Percentiles rank a stretch among this genome's conserved stretches.
phyloP scores from a whole-genome alignment of 2,329 filamentous ascomycete species.

The Stylonectria norvegica region DNA sequence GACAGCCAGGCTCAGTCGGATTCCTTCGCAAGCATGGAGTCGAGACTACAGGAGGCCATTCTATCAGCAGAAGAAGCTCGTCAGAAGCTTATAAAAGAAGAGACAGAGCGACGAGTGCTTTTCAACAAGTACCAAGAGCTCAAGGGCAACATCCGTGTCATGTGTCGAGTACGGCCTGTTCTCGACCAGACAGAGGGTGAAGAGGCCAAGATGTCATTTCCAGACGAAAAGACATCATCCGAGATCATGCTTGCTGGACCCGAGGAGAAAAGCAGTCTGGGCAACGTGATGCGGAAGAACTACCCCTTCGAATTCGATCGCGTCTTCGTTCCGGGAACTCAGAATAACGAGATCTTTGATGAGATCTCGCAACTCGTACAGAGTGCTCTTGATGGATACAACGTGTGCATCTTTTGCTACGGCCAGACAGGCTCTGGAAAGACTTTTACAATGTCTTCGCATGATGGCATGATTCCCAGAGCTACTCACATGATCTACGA shows the following conservation, averaged over 20 bases:
- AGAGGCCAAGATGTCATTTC: constrained; percentile 72
- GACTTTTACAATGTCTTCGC: constrained; percentile 90
- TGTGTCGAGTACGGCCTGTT: constrained; percentile 87
- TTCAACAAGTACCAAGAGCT: constrained; percentile 98
- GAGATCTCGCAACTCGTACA: constrained; percentile 97
- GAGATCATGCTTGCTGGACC: constrained; percentile 82
- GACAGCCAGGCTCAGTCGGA: constrained; percentile 86
- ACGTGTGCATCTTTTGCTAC: constrained; percentile 98
- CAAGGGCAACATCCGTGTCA: constrained; percentile 97
- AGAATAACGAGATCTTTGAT: constrained; percentile 85
- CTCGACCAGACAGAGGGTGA: constrained; percentile 58
- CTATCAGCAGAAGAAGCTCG: constrained; percentile 66
- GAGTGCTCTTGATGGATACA: constrained; percentile 93
- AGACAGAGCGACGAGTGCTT: constrained; percentile 82
- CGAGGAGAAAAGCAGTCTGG: constrained; percentile 79
- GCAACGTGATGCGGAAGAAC: constrained; percentile 69
- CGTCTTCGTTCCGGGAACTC: constrained; percentile 74
- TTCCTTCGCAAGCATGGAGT: constrained; percentile 77
- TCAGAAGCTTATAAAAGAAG: constrained; percentile 84
- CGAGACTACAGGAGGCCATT: constrained; percentile 74
- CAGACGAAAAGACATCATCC: constrained; percentile 78
- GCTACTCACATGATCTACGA: constrained; percentile 93
- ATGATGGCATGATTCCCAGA: constrained; percentile 90
- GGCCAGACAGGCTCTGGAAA: constrained; percentile 97
- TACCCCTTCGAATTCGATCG: constrained; percentile 90